Base-by-base conservation (phyloP, 2,329 filamentous ascomycete genomes). In the Colletotrichum nymphaeae region DNA sequence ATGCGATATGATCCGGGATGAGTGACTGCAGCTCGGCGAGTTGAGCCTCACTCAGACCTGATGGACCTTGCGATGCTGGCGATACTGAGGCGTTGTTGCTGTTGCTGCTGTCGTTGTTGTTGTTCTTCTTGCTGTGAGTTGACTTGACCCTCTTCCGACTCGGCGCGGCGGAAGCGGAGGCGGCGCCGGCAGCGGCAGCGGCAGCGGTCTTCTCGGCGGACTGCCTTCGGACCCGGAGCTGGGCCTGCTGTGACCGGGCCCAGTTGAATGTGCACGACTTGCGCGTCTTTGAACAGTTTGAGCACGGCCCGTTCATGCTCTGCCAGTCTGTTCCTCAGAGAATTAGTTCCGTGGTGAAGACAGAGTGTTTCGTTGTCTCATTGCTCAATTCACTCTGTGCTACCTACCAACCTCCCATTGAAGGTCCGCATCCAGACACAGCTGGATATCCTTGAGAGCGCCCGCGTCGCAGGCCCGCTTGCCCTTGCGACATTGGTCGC, bases 201-300 rank as follows among this genome's bases (percentile, higher is more conserved):
- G 8, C 42, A 19, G 16, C 42, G 42, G 3, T 49, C 5, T 55
- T 70, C 14, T 64, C 60, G 12, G 60, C 49, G 2, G 67, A 60
- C 22, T 70, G 67, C 12, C 60, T 35, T 35, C 60, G 55, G 14
- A 56, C 55, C 4, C 55, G 70, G 12, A 73, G 60, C 9, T 70
- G 70, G 12, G 49, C 30, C 16, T 73, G 63, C 52, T 76, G 72
- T n/a, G 74, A 69, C 55, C 67, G 71, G 12, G 69, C 76, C 80
- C 79, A 80, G 9, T 80, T 76, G 52, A 79, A 68, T 1, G 79
- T 78, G 16, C 80, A 81, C 11, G 72, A 74, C 57, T 81, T 81
- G 7, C 77, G 76, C 19, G 80, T 81, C 67, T 76, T 79, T 5
- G 72, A 66, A 35, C 80, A 81, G 16, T 81, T 81, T 0, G 79